Conservation (phyloP, 305 asterid species). For the Solanum hybrid region DNA sequence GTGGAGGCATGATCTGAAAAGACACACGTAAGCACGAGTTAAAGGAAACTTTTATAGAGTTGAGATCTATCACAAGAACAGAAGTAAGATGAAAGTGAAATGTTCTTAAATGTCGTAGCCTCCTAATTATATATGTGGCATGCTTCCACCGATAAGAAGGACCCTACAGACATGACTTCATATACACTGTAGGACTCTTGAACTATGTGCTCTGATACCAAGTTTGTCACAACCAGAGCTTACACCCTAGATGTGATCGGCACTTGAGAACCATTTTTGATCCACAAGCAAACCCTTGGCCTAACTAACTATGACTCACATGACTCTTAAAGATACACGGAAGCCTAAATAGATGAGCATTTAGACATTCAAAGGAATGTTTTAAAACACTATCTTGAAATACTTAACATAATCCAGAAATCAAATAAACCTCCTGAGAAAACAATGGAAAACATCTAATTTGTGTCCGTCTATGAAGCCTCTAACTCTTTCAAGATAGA, state of each 20-base stretch:
- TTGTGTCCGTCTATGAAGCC: neutral
- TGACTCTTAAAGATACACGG: neutral
- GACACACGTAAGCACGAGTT: too few species aligned
- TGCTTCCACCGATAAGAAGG: neutral
- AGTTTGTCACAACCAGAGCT: neutral
- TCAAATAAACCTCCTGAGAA: neutral
- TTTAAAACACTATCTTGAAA: neutral
- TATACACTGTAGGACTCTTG: neutral
- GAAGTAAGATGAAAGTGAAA: neutral
- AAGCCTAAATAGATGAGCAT: neutral
- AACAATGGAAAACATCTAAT: neutral
- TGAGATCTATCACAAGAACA: neutral
- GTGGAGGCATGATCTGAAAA: neutral
- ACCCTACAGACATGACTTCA: neutral
- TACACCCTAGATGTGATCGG: neutral
- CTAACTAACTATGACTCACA: neutral
- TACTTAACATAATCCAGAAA: neutral
- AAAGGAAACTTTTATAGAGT: neutral
- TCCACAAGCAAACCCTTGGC: neutral
- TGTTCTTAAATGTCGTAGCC: neutral
- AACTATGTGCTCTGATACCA: neutral
- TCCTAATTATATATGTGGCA: neutral
- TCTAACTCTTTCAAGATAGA: neutral
- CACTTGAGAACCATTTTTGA: neutral
- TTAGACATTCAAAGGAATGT: neutral